Conservation (phyloP, 495 filamentous ascomycete genomes). For the Saxophila tyrrhenica region DNA sequence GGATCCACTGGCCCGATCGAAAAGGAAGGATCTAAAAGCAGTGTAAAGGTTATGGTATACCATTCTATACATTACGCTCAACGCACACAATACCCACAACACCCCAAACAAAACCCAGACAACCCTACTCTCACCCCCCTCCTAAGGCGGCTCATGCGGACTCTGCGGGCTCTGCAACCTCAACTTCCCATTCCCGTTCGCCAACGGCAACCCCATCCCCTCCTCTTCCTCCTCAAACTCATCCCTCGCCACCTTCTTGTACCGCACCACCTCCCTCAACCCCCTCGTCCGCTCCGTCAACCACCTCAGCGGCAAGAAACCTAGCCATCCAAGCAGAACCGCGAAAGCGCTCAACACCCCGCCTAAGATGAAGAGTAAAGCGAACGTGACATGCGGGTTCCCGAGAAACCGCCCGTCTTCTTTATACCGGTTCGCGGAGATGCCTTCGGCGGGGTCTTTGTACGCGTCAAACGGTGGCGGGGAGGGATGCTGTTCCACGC, state of each 20-base stretch:
- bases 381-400: conserved; percentile 15
- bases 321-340: background rate
- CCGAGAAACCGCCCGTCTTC: background rate
- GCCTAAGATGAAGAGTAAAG: background rate
- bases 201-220: no score
- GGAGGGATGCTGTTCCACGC: background rate
- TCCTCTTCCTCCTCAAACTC: background rate
- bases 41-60: background rate
- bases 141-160: background rate
- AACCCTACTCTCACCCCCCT: no score
- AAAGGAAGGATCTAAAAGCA: no score
- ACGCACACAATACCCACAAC: background rate
- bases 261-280: background rate
- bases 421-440: background rate
- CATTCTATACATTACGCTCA: background rate
- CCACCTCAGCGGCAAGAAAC: background rate
- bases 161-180: background rate
- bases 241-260: background rate
- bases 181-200: background rate
- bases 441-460: background rate
- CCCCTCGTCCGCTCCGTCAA: background rate
- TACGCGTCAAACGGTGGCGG: background rate
- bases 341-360: background rate
- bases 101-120: background rate
- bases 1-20: no score